phyloP scores from a whole-genome alignment of 2,329 filamentous ascomycete species.

The Cercospora citrullina region DNA sequence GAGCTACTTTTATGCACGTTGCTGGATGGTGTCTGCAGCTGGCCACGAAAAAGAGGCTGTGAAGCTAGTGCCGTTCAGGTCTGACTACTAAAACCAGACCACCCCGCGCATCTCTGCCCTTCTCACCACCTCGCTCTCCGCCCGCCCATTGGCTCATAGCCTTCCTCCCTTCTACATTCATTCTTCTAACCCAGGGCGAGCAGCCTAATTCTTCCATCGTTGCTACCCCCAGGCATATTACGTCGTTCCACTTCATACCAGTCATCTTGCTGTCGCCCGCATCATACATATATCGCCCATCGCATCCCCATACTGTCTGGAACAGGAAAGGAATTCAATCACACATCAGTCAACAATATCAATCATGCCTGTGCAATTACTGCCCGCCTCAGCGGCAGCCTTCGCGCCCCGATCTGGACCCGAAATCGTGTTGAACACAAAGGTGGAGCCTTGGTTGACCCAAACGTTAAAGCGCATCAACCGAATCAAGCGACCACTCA shows the following conservation, averaged over 20 bases:
- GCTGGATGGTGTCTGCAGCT: constrained; percentile 29
- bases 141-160: constrained; percentile 32
- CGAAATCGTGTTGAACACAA: constrained; percentile 89
- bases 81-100: constrained; percentile 18
- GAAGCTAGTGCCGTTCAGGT: constrained; percentile 22
- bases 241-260: constrained; percentile 31
- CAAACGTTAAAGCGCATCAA: constrained; percentile 96
- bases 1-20: constrained; percentile 32
- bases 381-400: constrained; percentile 92
- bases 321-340: constrained; percentile 22
- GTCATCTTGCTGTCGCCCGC: constrained; percentile 27
- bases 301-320: constrained; percentile 28
- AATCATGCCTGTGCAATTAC: constrained; percentile 85
- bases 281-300: constrained; percentile 34
- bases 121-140: constrained; percentile 24
- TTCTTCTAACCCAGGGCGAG: constrained; percentile 29
- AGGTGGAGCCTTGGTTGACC: constrained; percentile 95
- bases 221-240: constrained; percentile 32
- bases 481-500: constrained; percentile 91
- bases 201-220: constrained; percentile 34
- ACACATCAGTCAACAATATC: constrained; percentile 18
- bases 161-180: constrained; percentile 27
- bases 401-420: constrained; percentile 93
- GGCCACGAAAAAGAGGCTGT: constrained; percentile 28
- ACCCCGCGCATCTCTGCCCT: constrained; percentile 21